Conservation (phyloP, 352 stramenopile species). For the Phytophthora foliorum region DNA sequence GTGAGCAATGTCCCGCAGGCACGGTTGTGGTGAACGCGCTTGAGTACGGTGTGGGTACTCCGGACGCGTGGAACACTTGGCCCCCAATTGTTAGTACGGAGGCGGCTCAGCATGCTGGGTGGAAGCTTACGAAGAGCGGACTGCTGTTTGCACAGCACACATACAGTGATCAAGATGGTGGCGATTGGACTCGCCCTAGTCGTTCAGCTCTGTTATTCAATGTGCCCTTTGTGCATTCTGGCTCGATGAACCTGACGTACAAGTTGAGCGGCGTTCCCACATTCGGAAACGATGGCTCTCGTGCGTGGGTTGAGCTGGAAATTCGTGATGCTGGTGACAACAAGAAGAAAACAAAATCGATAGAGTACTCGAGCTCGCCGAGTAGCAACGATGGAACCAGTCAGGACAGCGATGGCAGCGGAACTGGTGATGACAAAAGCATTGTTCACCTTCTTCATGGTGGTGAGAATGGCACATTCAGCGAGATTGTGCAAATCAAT, state of each 20-base stretch:
- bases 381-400: constrained; percentile 20
- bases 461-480: constrained; percentile 74
- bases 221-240: constrained; percentile 60
- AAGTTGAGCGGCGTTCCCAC: constrained; percentile 68
- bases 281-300: constrained; percentile 61
- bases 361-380: constrained; percentile 14
- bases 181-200: constrained; percentile 36
- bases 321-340: constrained; percentile 34
- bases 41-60: constrained; percentile 59
- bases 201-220: constrained; percentile 68
- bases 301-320: constrained; percentile 81
- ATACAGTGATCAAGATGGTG: constrained; percentile 28
- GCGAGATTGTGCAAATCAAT: constrained; percentile 61
- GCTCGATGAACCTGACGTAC: constrained; percentile 75
- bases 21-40: constrained; percentile 67
- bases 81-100: constrained; percentile 60
- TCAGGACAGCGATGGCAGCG: constrained; percentile 13
- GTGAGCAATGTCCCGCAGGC: constrained; percentile 52
- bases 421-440: constrained; percentile 28
- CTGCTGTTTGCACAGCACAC: constrained; percentile 55
- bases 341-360: constrained; percentile 27
- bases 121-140: constrained; percentile 76
- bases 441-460: constrained; percentile 69
- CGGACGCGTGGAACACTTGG: constrained; percentile 68
- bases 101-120: constrained; percentile 50